Conservation (phyloP, 176 grass and related monocot species). For the Cenchrus purpureus region DNA sequence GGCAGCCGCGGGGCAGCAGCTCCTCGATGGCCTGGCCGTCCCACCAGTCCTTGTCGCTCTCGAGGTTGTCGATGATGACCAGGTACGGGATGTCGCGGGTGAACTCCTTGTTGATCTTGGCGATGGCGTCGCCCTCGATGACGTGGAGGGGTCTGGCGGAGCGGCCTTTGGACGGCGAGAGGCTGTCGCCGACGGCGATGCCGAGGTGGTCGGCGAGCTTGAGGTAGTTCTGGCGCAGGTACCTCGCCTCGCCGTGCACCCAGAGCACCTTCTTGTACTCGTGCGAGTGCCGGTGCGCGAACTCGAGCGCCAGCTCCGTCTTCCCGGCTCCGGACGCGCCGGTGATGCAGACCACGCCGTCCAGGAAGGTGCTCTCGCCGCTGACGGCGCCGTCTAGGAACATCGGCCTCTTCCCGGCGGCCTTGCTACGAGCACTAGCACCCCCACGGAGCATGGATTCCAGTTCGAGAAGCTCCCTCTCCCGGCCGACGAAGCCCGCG, state of each 20-base stretch:
- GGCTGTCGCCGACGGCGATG: constrained; percentile 39
- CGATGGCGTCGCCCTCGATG: constrained; percentile 56
- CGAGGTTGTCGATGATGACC: constrained; percentile 68
- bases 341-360: constrained; percentile 52
- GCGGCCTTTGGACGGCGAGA: neutral
- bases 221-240: constrained; percentile 62
- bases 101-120: constrained; percentile 64
- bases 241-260: constrained; percentile 63
- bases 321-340: constrained; percentile 64
- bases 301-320: constrained; percentile 65
- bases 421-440: neutral
- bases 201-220: constrained; percentile 50
- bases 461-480: constrained; percentile 49
- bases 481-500: constrained; percentile 51
- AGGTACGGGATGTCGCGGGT: constrained; percentile 64
- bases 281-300: constrained; percentile 54
- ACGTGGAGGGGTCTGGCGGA: constrained; percentile 23
- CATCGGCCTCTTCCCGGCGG: neutral
- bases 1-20: constrained; percentile 48
- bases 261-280: constrained; percentile 68
- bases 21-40: constrained; percentile 45
- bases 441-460: constrained; percentile 49
- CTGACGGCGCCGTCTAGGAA: neutral
- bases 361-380: neutral
- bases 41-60: constrained; percentile 74